A percentile compares a stretch with the other conserved stretches of the same genome.
phyloP scores from a whole-genome alignment of 2,329 filamentous ascomycete genomes.

The Microdochium trichocladiopsis region DNA sequence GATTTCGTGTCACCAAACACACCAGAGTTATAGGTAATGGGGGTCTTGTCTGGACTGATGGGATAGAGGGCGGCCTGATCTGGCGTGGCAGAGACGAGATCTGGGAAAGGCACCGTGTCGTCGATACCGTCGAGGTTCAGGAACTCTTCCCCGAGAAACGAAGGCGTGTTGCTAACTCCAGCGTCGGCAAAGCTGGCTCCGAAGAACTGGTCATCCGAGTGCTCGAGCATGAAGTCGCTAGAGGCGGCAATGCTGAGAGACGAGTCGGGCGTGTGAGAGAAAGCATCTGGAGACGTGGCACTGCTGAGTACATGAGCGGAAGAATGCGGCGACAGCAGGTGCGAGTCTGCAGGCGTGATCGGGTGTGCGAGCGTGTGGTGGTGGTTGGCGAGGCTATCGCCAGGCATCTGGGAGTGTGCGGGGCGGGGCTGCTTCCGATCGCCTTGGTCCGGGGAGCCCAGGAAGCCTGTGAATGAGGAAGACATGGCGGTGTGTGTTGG shows the following conservation, averaged over 20 bases:
- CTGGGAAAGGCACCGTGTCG: slow-evolving; percentile 2
- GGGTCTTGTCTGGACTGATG: slow-evolving; percentile 44
- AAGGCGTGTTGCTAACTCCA: slow-evolving; percentile 27
- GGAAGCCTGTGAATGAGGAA: slow-evolving; percentile 33
- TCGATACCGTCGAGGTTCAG: slow-evolving; percentile 8
- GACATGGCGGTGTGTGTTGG: slow-evolving; percentile 29
- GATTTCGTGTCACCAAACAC: slow-evolving; percentile 16
- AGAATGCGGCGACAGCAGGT: slow-evolving; percentile 34
- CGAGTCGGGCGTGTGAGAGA: slow-evolving; percentile 38
- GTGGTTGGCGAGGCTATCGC: slow-evolving; percentile 21
- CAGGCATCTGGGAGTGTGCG: slow-evolving; percentile 12
- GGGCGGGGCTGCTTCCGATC: slow-evolving; percentile 22
- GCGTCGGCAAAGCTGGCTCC: slow-evolving; percentile 37
- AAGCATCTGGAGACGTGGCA: slow-evolving; percentile 30
- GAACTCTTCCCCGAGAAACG: slow-evolving; percentile 32
- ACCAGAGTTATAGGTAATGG: slow-evolving; percentile 37
- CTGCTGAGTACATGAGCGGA: slow-evolving; percentile 28
- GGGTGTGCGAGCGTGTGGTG: slow-evolving; percentile 15
- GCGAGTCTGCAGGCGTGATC: slow-evolving; percentile 24
- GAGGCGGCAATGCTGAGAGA: slow-evolving; percentile 39
- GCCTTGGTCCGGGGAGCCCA: slow-evolving; percentile 17
- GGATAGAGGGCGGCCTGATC: slow-evolving; percentile 24
- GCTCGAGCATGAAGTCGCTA: slow-evolving; percentile 39
- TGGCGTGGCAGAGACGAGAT: background rate
- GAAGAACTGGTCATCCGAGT: slow-evolving; percentile 41